phyloP scores from a whole-genome alignment of 2,329 filamentous ascomycete species.

The Xylaria hypoxylon region DNA sequence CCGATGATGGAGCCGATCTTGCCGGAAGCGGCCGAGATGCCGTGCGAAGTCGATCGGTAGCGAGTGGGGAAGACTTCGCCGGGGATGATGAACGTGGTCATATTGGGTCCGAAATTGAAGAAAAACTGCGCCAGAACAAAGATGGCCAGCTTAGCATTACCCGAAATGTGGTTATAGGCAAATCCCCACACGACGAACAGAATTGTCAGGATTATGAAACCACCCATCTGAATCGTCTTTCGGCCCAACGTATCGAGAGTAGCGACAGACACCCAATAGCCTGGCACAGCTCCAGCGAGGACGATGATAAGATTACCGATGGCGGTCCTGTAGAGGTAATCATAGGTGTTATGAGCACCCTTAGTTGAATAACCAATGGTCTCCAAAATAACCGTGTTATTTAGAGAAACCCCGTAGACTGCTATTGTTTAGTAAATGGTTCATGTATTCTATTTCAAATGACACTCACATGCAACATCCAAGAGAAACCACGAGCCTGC shows the following conservation, averaged over 20 bases:
- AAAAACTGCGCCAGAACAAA: slow-evolving; percentile 69
- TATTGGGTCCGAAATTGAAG: slow-evolving; percentile 70
- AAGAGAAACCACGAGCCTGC: slow-evolving; percentile 84
- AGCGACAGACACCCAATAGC: slow-evolving; percentile 84
- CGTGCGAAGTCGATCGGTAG: slow-evolving; percentile 68
- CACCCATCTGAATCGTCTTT: slow-evolving; percentile 79
- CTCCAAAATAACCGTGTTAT: slow-evolving; percentile 77
- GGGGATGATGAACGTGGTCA: slow-evolving; percentile 68
- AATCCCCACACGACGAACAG: slow-evolving; percentile 71
- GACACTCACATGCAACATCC: slow-evolving; percentile 60
- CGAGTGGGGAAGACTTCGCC: slow-evolving; percentile 68
- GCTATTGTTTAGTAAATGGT: slow-evolving; percentile 44
- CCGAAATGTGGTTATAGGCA: slow-evolving; percentile 65
- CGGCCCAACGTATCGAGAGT: slow-evolving; percentile 80
- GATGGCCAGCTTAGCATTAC: slow-evolving; percentile 65
- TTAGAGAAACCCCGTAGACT: slow-evolving; percentile 75
- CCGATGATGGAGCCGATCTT: slow-evolving; percentile 69
- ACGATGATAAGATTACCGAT: slow-evolving; percentile 84
- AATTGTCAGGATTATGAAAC: slow-evolving; percentile 70
- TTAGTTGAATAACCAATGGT: slow-evolving; percentile 77
- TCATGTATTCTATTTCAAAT: slow-evolving; percentile 40
- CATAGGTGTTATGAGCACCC: slow-evolving; percentile 67
- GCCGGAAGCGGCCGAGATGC: slow-evolving; percentile 66
- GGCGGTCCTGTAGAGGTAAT: slow-evolving; percentile 78
- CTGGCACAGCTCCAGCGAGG: slow-evolving; percentile 81